Percentiles rank a stretch among this genome's conserved stretches.
These are phyloP conservation scores for Panus rudis DNA, from an alignment of 768 basidiomycete genomes.

Conservation along the genomic window DNA sequence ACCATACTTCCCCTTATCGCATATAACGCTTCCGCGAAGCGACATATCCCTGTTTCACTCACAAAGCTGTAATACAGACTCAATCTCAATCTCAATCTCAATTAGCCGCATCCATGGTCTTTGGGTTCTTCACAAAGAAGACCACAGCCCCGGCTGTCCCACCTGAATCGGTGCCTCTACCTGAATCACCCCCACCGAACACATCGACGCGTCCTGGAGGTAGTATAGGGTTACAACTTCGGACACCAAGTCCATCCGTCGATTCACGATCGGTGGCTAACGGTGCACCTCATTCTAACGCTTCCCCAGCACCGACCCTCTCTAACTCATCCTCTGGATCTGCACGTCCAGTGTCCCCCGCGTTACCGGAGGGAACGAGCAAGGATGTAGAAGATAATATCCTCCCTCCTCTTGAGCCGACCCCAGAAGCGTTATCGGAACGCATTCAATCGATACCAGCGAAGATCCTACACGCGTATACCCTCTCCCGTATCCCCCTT, in stretches of 20 bases:
- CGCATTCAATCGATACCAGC: constrained; percentile 57
- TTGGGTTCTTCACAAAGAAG: constrained; percentile 22
- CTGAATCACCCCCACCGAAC: background rate
- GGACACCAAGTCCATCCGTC: constrained; percentile 49
- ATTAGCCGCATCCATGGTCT: constrained; percentile 24
- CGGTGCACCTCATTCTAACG: constrained; percentile 16
- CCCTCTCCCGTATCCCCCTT: constrained; percentile 40
- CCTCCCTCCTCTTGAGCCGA: constrained; percentile 26
- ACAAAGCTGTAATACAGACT: no score
- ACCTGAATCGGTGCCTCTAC: constrained; percentile 1
- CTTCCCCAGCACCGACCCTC: constrained; percentile 18
- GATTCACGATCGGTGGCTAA: constrained; percentile 22
- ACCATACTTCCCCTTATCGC: no score
- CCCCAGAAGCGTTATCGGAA: constrained; percentile 31
- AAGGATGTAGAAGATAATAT: no score
- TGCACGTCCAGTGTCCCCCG: constrained; percentile 29
- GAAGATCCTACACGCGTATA: constrained; percentile 59
- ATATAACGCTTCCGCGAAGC: no score
- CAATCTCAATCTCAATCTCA: no score
- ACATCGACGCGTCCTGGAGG: constrained; percentile 4
- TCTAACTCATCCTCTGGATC: constrained; percentile 18
- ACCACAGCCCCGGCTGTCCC: constrained; percentile 9
- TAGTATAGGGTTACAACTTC: constrained; percentile 29
- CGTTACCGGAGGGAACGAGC: constrained; percentile 10
- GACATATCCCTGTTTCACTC: no score